phyloP scores from a whole-genome alignment of 2,329 filamentous ascomycete genomes.

The Talaromyces rugulosus region DNA sequence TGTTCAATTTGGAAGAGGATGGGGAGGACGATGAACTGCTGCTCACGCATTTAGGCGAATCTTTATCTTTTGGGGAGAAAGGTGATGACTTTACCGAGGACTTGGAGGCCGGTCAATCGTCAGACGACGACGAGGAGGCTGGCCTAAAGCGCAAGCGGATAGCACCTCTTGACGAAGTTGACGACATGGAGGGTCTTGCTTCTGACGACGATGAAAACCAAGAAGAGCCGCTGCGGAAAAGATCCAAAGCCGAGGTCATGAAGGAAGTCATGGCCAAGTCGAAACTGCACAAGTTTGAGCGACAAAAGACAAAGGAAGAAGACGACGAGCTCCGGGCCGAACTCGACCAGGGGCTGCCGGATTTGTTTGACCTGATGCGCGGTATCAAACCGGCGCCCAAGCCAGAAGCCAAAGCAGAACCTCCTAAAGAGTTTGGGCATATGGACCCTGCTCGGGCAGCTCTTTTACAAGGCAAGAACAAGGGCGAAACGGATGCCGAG shows the following conservation, averaged over 20 bases:
- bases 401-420: constrained; percentile 18
- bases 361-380: constrained; percentile 68
- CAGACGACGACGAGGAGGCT: constrained; percentile 48
- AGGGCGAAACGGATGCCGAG: constrained; percentile 70
- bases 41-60: constrained; percentile 80
- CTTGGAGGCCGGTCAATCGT: constrained; percentile 47
- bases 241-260: constrained; percentile 95
- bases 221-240: constrained; percentile 74
- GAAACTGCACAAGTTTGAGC: constrained; percentile 89
- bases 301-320: constrained; percentile 86
- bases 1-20: constrained; percentile 89
- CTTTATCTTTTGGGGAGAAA: constrained; percentile 60
- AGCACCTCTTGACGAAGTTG: constrained; percentile 36
- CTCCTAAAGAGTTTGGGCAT: constrained; percentile 39
- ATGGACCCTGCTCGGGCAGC: constrained; percentile 63
- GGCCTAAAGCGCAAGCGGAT: constrained; percentile 47
- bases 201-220: constrained; percentile 50
- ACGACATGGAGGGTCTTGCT: constrained; percentile 33
- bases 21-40: constrained; percentile 59
- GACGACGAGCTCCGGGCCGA: constrained; percentile 83
- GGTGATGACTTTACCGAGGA: constrained; percentile 77
- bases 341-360: constrained; percentile 76
- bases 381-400: constrained; percentile 53
- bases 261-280: constrained; percentile 97
- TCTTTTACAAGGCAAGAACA: constrained; percentile 57